Conservation (phyloP, 441 rosid genomes). For the Biscutella laevigata region DNA sequence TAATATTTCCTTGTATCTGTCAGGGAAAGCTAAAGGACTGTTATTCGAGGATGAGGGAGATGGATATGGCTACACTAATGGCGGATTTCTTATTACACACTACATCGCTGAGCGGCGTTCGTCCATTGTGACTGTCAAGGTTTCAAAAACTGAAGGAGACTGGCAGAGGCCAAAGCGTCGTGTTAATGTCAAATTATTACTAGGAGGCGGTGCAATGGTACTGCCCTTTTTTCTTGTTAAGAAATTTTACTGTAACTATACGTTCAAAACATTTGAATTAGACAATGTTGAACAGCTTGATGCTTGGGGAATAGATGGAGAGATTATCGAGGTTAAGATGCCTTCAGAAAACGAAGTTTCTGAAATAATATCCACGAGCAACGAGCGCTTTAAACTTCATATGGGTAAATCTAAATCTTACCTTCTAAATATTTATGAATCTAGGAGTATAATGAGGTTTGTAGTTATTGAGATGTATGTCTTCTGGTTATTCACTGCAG, state of each 20-base stretch:
- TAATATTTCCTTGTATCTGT: background rate
- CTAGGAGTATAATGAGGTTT: background rate
- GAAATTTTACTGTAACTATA: background rate
- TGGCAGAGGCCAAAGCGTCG: constrained; percentile 89
- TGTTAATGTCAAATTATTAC: constrained; percentile 56
- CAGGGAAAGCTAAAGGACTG: constrained; percentile 75
- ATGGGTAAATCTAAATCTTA: constrained; percentile 57
- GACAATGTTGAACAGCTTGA: constrained; percentile 46
- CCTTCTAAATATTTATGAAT: background rate
- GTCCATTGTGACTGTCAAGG: constrained; percentile 54
- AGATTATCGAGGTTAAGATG: constrained; percentile 43
- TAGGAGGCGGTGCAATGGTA: constrained; percentile 88
- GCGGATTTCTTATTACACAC: constrained; percentile 55
- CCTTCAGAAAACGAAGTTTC: constrained; percentile 52
- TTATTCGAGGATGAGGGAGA: constrained; percentile 88
- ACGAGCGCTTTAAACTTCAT: constrained; percentile 36
- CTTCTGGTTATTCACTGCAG: background rate
- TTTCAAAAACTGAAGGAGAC: constrained; percentile 65
- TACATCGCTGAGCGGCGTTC: constrained; percentile 59
- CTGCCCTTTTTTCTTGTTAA: constrained; percentile 6
- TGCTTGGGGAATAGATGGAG: constrained; percentile 89
- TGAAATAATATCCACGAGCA: constrained; percentile 38
- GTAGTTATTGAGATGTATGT: background rate
- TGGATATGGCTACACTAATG: constrained; percentile 69
- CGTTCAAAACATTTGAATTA: constrained; percentile 7